Evolutionary conservation across 169 alveolate genomes (phyloP), one percentile per base, ranked within the genome.

Genomic region (Plasmodium fragile): DNA sequence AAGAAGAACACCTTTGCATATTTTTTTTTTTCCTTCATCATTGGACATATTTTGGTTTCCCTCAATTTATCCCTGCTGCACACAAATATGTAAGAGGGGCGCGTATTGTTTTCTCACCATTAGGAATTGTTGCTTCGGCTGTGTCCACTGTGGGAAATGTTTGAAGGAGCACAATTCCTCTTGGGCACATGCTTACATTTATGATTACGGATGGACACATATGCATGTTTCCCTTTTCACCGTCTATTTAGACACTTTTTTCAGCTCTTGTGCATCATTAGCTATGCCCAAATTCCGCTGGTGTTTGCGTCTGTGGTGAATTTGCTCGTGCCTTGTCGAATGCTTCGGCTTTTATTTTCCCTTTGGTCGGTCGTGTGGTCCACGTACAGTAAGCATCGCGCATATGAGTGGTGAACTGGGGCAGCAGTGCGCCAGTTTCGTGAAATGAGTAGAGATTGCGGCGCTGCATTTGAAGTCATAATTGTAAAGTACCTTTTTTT

Each of bases 41-140:
- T 84, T 84, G 92, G 92, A 18, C 83, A 84, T 49, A 84, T 84
- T 72, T 73, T 84, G 59, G 92, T 84, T 28, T 71, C 92, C 83
- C 79, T 84, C 18, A 84, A 84, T 84, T 72, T 84, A 82, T 84
- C 92, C n/a, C 65, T 84, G 59, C 81, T 84, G 30, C 92, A 84
- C 65, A 84, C 79, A 36, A 84, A 72, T n/a, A 84, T 43, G 92
- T 84, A 43, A 72, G 92, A 30, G 92, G 45, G 43, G 25, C 0
- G 16, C 75, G 28, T 52, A 10, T 0, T 52, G 0, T 49, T 41
- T 11, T 59, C 25, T 78, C 53, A 25, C 30, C 36, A 65, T 65
- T 22, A 10, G 18, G 36, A 80, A 7, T 13, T 13, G 59, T 49
- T 49, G 59, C n/a, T 8, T 65, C n/a, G 13, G 0, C 36, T 65